phyloP scores from a whole-genome alignment of 345 rosid species.

The Populus alba region DNA sequence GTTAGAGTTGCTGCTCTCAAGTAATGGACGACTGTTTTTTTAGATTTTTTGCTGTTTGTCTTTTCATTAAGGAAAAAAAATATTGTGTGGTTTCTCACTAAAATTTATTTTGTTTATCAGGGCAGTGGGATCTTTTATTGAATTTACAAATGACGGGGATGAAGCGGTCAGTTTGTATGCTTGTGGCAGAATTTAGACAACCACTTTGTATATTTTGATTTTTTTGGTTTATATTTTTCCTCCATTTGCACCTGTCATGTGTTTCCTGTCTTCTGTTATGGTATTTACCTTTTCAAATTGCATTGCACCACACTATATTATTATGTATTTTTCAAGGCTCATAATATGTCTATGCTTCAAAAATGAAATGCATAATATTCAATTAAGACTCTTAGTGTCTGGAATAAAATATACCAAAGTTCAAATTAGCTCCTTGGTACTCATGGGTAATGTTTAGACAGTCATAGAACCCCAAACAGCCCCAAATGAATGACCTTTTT shows the following conservation, averaged over 20 bases:
- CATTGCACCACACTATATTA: neutral
- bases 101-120: constrained; percentile 38
- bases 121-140: constrained; percentile 97
- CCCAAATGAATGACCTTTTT: neutral
- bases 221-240: neutral
- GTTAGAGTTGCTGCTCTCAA: constrained; percentile 98
- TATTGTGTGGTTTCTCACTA: constrained; percentile 13
- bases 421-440: neutral
- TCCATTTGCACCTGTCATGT: neutral
- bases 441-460: neutral
- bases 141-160: constrained; percentile 72
- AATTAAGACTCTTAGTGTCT: neutral
- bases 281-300: neutral
- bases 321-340: neutral
- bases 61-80: constrained; percentile 4
- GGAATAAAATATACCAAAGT: neutral
- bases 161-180: constrained; percentile 69
- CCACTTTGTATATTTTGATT: neutral
- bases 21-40: constrained; percentile 38
- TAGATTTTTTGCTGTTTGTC: constrained; percentile 1
- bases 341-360: neutral
- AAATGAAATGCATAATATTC: neutral
- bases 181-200: neutral
- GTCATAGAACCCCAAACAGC: neutral
- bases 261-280: neutral